Evolutionary conservation across 441 rosid species (phyloP).

Genomic region (Sinapis alba): DNA sequence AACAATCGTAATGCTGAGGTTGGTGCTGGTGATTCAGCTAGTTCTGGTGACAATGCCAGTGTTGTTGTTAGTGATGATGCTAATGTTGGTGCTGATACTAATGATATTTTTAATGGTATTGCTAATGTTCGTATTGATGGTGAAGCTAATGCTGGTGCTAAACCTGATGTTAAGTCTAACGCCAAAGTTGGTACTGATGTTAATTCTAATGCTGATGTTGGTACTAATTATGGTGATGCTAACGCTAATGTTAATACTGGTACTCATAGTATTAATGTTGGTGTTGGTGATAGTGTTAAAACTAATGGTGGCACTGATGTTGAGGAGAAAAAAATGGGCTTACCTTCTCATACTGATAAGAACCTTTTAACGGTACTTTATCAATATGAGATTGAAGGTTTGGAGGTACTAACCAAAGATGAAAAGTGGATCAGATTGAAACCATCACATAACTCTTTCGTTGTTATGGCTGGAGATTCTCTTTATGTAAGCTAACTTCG

Average conservation of each 20-base stretch:
- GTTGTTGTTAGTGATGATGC: too few relatives aligned
- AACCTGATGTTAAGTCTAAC: background rate
- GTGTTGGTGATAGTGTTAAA: slow-evolving; percentile 4
- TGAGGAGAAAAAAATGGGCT: slow-evolving; percentile 41
- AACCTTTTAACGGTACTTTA: slow-evolving; percentile 54
- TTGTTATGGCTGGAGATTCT: slow-evolving; percentile 65
- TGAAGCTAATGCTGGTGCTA: background rate
- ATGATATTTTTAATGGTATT: background rate
- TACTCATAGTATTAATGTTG: background rate
- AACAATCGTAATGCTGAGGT: background rate
- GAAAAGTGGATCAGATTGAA: slow-evolving; percentile 57
- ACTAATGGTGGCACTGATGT: background rate
- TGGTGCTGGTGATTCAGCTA: too few relatives aligned
- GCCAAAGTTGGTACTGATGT: slow-evolving; percentile 22
- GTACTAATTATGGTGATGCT: too few relatives aligned
- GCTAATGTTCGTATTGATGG: background rate
- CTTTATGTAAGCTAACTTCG: slow-evolving; percentile 38
- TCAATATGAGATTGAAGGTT: slow-evolving; percentile 65
- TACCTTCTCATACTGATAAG: slow-evolving; percentile 57
- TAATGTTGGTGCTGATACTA: too few relatives aligned
- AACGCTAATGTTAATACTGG: background rate
- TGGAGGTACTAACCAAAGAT: slow-evolving; percentile 50
- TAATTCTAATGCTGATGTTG: background rate
- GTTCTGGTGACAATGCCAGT: background rate
- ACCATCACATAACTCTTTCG: slow-evolving; percentile 52